Evolutionary conservation across 352 stramenopile genomes (phyloP).

Genomic region (Globisporangium okanoganense): DNA sequence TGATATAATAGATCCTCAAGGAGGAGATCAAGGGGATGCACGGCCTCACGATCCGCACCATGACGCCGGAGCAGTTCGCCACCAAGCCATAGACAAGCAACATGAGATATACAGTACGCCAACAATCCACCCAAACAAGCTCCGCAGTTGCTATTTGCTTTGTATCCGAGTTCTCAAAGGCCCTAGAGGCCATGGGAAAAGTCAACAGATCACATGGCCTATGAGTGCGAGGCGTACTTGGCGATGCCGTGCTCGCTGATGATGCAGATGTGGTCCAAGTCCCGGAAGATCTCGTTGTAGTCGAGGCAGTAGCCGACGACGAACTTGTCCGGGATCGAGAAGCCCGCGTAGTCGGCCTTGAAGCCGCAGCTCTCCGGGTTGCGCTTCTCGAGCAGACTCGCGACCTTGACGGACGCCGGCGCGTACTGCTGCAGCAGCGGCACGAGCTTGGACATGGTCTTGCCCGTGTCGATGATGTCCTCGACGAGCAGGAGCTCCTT

Average conservation of each 20-base stretch:
- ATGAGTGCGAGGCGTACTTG: slow-evolving; percentile 65
- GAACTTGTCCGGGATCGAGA: slow-evolving; percentile 96
- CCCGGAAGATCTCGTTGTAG: slow-evolving; percentile 96
- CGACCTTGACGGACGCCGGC: slow-evolving; percentile 85
- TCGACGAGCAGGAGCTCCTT: slow-evolving; percentile 95
- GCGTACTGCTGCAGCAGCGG: slow-evolving; percentile 79
- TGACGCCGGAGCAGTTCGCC: slow-evolving; percentile 74
- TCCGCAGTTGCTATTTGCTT: neutral
- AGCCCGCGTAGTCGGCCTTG: slow-evolving; percentile 94
- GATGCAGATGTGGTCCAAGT: slow-evolving; percentile 95
- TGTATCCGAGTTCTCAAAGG: neutral
- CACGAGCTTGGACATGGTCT: slow-evolving; percentile 91
- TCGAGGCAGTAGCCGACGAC: slow-evolving; percentile 95
- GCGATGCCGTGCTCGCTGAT: slow-evolving; percentile 92
- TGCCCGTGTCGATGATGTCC: slow-evolving; percentile 98
- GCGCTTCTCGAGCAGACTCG: slow-evolving; percentile 93
- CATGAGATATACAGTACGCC: slow-evolving; percentile 2
- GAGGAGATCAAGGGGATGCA: slow-evolving; percentile 87
- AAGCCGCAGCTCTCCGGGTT: slow-evolving; percentile 87
- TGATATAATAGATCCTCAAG: slow-evolving; percentile 65
- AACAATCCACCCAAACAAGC: neutral
- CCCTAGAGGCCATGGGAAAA: neutral
- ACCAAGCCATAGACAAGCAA: slow-evolving; percentile 37
- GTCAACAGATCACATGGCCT: slow-evolving; percentile 5
- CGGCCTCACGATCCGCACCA: slow-evolving; percentile 76